Evolutionary conservation across 371 early-diverging fungal species (phyloP), one percentile per base, ranked within the genome.

Genomic region (Neoconidiobolus thromboides): DNA sequence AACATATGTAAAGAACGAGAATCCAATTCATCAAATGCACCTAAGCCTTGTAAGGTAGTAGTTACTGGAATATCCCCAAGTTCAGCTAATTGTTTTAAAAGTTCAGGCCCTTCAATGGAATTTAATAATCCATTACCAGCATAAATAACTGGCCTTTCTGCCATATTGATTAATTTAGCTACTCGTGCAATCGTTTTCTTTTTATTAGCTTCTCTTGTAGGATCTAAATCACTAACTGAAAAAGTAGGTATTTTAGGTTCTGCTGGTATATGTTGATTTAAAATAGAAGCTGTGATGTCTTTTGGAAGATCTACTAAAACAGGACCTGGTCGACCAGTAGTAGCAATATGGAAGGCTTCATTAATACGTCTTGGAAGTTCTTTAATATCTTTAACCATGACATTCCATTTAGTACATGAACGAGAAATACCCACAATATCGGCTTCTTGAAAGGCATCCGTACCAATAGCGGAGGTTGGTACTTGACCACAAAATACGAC

Each of bases 391-490:
- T 87, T 91, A 68, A 93, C 92, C 94, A 93, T 91, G 44, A 93
- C 94, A 69, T 96, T 96, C 96, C 96, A 96, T 69, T 64, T 61
- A 65, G 95, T 91, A 76, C 94, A 94, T n/a, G 87, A 71, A 38
- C 96, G 81, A 57, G 91, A 85, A 67, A 96, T 93, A 61, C 95
- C 95, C 43, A 94, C 79, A 36, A 93, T 78, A 68, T 96, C 97
- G 59, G 94, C 95, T 77, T 96, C 95, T 74, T 96, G 95, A 81
- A 94, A 96, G 42, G 93, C 93, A 67, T 96, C 96, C 0, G 89
- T 86, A 53, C 96, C 96, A 63, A 96, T 89, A 51, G 91, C 86
- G 4, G 83, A 70, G 4, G 90, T 90, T 15, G 87, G 83, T 43
- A 94, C 97, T 76, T 94, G 95, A 46, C 97, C 97, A 58, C 80